These are phyloP conservation scores for Penicillium cosmopolitanum DNA, from an alignment of 495 filamentous ascomycete species.

Conservation along the genomic window DNA sequence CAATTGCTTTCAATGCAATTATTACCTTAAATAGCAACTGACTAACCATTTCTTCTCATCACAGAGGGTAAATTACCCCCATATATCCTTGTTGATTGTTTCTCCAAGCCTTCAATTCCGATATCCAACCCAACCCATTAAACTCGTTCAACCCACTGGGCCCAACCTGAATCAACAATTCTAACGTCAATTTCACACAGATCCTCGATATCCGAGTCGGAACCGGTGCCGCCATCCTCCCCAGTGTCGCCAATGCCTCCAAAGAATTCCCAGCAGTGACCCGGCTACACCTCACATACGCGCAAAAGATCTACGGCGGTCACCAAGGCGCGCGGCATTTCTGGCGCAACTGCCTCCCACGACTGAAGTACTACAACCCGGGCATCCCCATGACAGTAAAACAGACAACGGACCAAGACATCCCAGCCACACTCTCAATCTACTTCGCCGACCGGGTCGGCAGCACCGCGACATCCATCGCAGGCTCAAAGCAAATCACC, in stretches of 20 bases:
- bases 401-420: slow-evolving; percentile 57
- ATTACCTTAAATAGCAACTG: not conserved
- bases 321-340: slow-evolving; percentile 89
- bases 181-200: slow-evolving; percentile 41
- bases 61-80: slow-evolving; percentile 40
- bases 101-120: slow-evolving; percentile 13
- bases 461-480: slow-evolving; percentile 34
- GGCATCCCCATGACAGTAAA: slow-evolving; percentile 78
- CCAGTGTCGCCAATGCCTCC: slow-evolving; percentile 48
- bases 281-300: slow-evolving; percentile 83
- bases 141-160: not conserved
- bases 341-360: slow-evolving; percentile 79
- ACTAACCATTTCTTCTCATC: slow-evolving; percentile 13
- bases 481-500: slow-evolving; percentile 25
- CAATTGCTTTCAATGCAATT: not conserved
- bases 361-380: slow-evolving; percentile 94
- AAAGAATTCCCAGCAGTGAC: slow-evolving; percentile 66
- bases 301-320: slow-evolving; percentile 54
- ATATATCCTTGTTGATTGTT: slow-evolving; percentile 19
- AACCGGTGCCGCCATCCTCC: slow-evolving; percentile 79
- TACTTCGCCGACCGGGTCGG: slow-evolving; percentile 61
- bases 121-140: slow-evolving; percentile 1
- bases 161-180: too few relatives aligned
- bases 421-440: slow-evolving; percentile 71
- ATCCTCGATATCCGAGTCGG: slow-evolving; percentile 73